These are phyloP conservation scores for Diaporthe aspalathi DNA, from an alignment of 2,329 filamentous ascomycete genomes.

Conservation along the genomic window DNA sequence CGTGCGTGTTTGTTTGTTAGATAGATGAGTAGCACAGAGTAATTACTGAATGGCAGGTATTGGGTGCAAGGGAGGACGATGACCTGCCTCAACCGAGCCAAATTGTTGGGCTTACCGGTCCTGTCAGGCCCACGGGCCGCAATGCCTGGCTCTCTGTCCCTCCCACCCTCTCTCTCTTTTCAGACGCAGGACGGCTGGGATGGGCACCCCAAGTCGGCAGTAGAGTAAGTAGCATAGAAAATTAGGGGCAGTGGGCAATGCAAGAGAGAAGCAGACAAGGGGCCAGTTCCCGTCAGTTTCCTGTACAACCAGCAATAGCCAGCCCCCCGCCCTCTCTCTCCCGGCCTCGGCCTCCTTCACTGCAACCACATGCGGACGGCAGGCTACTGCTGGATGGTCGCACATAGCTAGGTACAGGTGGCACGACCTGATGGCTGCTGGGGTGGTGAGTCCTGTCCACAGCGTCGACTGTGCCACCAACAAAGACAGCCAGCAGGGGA, in stretches of 20 bases:
- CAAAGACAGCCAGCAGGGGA: conserved; percentile 5
- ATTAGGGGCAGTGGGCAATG: neutral
- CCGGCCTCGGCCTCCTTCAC: neutral
- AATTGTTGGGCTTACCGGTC: neutral
- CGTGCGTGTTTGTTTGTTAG: too few relatives aligned
- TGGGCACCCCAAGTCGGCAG: neutral
- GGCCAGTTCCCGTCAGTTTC: neutral
- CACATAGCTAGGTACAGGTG: conserved; percentile 10
- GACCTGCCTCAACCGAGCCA: neutral
- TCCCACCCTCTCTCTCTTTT: too few relatives aligned
- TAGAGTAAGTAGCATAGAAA: too few relatives aligned
- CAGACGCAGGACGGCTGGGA: neutral
- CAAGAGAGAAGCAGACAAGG: neutral
- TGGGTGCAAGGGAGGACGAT: neutral
- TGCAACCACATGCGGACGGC: conserved; percentile 6
- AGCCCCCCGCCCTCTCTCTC: neutral
- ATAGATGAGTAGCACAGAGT: neutral
- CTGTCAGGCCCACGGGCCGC: neutral
- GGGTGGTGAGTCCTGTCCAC: conserved; percentile 28
- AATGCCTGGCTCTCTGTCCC: neutral
- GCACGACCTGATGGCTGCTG: conserved; percentile 20
- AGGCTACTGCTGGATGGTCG: conserved; percentile 1
- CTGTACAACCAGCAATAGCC: neutral
- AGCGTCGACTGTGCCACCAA: conserved; percentile 4
- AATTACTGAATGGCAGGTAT: neutral